Percentiles rank a stretch among this genome's conserved stretches.
Evolutionary conservation across 2,329 filamentous ascomycete species (phyloP).

Genomic region (Sclerotinia sclerotiorum): DNA sequence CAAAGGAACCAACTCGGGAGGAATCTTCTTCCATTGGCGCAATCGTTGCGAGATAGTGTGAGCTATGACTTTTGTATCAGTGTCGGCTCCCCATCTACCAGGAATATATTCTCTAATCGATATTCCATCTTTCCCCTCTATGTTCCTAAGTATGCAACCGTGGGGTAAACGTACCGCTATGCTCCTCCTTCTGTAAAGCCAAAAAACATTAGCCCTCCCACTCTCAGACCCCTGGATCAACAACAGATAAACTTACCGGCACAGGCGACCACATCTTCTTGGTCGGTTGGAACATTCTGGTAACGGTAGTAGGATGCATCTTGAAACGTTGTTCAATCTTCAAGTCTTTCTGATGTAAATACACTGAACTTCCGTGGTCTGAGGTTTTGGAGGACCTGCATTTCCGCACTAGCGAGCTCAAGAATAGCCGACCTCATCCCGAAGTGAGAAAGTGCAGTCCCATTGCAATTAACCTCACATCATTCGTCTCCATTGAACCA

Average conservation of each 20-base stretch:
- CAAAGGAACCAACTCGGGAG: conserved; percentile 90
- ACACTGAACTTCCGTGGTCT: conserved; percentile 30
- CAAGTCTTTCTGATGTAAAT: conserved; percentile 19
- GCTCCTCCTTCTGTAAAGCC: conserved; percentile 59
- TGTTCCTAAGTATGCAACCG: neutral
- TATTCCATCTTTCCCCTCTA: neutral
- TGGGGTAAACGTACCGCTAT: conserved; percentile 57
- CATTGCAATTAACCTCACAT: conserved; percentile 35
- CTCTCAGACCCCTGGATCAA: neutral
- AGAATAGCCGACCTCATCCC: conserved; percentile 41
- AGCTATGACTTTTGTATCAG: conserved; percentile 54
- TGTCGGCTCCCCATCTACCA: conserved; percentile 13
- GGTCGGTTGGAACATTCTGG: conserved; percentile 67
- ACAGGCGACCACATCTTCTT: conserved; percentile 67
- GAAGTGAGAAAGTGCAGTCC: conserved; percentile 16
- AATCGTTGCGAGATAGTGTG: conserved; percentile 97
- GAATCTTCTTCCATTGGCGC: conserved; percentile 83
- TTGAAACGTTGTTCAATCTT: conserved; percentile 30
- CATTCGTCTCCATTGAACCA: conserved; percentile 41
- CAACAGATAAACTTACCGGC: conserved; percentile 60
- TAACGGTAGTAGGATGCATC: conserved; percentile 54
- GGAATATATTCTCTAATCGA: conserved; percentile 22
- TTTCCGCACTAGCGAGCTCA: conserved; percentile 26
- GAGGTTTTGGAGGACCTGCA: conserved; percentile 24
- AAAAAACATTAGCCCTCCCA: conserved; percentile 21